phyloP scores from a whole-genome alignment of 2,329 filamentous ascomycete genomes.

The Hypoxylon sp. region DNA sequence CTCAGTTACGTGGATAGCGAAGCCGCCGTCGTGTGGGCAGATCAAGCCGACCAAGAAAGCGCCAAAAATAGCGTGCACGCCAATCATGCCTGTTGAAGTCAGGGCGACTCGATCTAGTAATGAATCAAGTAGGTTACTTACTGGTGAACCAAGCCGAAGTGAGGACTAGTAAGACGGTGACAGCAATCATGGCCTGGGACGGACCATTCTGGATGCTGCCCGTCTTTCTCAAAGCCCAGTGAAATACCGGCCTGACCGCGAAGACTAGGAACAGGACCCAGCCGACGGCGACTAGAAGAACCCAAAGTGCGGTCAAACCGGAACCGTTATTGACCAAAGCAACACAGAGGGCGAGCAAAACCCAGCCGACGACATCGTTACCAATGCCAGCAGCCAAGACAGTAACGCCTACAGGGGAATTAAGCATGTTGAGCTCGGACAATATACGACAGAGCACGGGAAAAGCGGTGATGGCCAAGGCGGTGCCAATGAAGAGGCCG shows the following conservation, averaged over 20 bases:
- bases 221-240: constrained; percentile 79
- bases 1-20: constrained; percentile 90
- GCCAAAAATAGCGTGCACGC: constrained; percentile 94
- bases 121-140: constrained; percentile 38
- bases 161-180: constrained; percentile 85
- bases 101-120: constrained; percentile 12
- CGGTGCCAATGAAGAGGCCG: constrained; percentile 87
- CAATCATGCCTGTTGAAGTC: constrained; percentile 79
- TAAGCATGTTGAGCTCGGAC: constrained; percentile 88
- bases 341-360: constrained; percentile 92
- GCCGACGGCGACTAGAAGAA: constrained; percentile 80
- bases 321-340: constrained; percentile 90
- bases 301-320: constrained; percentile 87
- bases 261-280: constrained; percentile 84
- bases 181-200: constrained; percentile 84
- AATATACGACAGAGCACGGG: constrained; percentile 95
- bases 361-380: constrained; percentile 93
- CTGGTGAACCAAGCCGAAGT: constrained; percentile 73
- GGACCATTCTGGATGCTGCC: constrained; percentile 90
- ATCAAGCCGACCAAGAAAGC: constrained; percentile 92
- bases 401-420: constrained; percentile 89
- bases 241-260: constrained; percentile 79
- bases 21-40: constrained; percentile 89
- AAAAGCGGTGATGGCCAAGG: constrained; percentile 91
- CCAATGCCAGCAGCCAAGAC: constrained; percentile 91